Evolutionary conservation across 129 eudicot genomes (phyloP), one percentile per base, ranked within the genome.

Genomic region (Solidago caesia): DNA sequence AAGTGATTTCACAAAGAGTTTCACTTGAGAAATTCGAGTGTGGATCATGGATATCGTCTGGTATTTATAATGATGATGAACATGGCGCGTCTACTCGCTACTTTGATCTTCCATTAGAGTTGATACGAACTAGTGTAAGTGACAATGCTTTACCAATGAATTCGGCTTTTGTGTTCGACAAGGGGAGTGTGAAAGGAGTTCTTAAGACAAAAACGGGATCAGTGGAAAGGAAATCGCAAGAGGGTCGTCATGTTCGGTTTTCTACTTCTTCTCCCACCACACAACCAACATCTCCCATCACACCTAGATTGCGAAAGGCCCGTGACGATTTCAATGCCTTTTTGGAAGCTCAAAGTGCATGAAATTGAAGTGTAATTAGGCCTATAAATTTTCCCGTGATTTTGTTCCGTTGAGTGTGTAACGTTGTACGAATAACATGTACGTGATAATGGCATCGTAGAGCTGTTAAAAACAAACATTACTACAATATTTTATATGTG

Each of bases 11-110:
- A 12, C 83, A 80, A 52, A 84, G 83, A 29, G 85, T 88, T 15
- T 93, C 97, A 6, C 76, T 93, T 33, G 97, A 93, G 81, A 90
- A 85, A 70, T 93, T 93, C 15, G 96, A 93, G 72, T 90, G 96
- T 60, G 98, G 90, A 43, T 90, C 96, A 0, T 90, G 90, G 92
- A 81, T 80, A 39, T 93, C 98, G 26, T 87, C 96, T 1, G 86
- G 86, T 2, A 55, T 82, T 52, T 66, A 87, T 8, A 64, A 82
- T 14, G 90, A 84, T 3, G 84, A 69, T 42, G 91, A 73, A 1
- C 76, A 75, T 43, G 21, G 21, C 21, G 39, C 87, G 4, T 70
- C 90, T 14, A 81, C 80, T n/a, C 84, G 84, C 44, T 89, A 81
- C 76, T 93, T 86, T 67, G 98, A 93, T 79, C 85, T 93, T 70